phyloP scores from a whole-genome alignment of 2,329 filamentous ascomycete genomes.

The Orbilia brochopaga region DNA sequence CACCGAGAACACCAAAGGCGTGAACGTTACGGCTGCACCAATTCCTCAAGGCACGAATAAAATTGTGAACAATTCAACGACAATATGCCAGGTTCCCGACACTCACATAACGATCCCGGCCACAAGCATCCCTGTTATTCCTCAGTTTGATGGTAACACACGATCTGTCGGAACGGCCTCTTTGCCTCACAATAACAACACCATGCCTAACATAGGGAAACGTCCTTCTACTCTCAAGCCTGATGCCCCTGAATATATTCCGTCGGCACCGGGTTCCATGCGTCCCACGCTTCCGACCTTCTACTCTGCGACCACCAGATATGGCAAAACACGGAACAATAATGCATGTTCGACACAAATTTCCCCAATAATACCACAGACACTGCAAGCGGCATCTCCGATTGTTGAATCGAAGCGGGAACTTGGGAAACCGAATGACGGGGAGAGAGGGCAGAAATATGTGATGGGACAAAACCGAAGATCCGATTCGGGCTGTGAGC shows the following conservation, averaged over 20 bases:
- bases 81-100: conserved; percentile 20
- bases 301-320: conserved; percentile 24
- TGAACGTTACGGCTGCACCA: conserved; percentile 35
- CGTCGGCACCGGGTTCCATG: conserved; percentile 38
- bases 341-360: neutral
- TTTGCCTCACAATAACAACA: conserved; percentile 31
- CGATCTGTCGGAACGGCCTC: conserved; percentile 49
- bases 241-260: conserved; percentile 59
- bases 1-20: conserved; percentile 37
- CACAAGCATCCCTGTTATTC: neutral
- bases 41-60: neutral
- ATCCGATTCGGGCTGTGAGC: neutral
- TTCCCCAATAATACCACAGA: neutral
- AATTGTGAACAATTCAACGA: conserved; percentile 42
- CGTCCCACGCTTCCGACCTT: conserved; percentile 20
- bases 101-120: conserved; percentile 1
- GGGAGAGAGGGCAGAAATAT: neutral
- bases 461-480: neutral
- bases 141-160: neutral
- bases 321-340: neutral
- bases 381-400: neutral
- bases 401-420: neutral
- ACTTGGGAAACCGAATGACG: neutral
- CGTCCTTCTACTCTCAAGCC: conserved; percentile 56
- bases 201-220: conserved; percentile 14